Conservation (phyloP, 768 basidiomycete species). For the Coprinopsis strossmayeri region DNA sequence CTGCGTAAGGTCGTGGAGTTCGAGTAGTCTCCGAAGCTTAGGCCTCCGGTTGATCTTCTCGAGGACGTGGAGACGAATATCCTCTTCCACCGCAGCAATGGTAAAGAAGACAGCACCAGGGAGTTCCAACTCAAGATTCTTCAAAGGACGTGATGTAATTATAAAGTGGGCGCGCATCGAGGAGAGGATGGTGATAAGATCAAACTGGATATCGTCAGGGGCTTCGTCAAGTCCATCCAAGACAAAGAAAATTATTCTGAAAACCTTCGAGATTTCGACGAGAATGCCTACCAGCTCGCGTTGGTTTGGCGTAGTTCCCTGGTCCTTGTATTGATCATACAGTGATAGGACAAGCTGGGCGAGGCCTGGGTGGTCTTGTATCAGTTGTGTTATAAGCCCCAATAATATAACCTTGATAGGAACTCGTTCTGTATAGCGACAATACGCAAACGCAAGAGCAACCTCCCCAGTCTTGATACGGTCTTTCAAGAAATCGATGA, state of each 20-base stretch:
- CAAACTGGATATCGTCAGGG: neutral
- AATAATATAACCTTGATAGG: neutral
- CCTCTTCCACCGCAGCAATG: neutral
- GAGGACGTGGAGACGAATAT: neutral
- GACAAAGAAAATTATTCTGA: neutral
- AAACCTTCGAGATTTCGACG: neutral
- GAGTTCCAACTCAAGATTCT: neutral
- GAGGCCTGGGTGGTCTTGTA: neutral
- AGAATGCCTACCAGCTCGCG: neutral
- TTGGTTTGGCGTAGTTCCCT: neutral
- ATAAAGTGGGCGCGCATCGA: neutral
- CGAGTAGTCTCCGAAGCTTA: neutral
- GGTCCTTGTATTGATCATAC: neutral
- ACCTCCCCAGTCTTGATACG: too few relatives aligned
- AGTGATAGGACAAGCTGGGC: neutral
- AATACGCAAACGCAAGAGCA: conserved; percentile 1
- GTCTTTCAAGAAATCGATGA: too few relatives aligned
- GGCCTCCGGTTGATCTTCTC: conserved; percentile 1
- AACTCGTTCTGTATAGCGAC: neutral
- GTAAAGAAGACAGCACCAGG: neutral
- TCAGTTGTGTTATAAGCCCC: neutral
- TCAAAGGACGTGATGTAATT: neutral
- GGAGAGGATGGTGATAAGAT: neutral
- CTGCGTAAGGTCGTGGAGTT: neutral
- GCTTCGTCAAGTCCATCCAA: conserved; percentile 7